Percentiles rank a stretch among this genome's conserved stretches.
phyloP scores from a whole-genome alignment of 2,329 filamentous ascomycete genomes.

The Gaeumannomyces sp. region DNA sequence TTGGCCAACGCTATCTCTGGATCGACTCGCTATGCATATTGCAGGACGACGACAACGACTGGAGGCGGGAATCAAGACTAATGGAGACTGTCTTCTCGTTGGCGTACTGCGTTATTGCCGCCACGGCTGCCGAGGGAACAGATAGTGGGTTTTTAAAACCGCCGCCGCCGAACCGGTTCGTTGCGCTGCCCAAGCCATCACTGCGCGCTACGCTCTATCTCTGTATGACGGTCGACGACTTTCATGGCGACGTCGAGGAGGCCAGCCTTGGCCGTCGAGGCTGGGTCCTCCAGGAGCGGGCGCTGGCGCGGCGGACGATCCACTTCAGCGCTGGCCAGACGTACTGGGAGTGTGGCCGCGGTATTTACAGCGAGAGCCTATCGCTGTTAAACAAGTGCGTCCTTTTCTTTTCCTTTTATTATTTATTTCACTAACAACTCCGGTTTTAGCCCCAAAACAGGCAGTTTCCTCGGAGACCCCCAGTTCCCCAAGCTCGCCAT shows the following conservation, averaged over 20 bases:
- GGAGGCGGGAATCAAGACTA: slow-evolving; percentile 7
- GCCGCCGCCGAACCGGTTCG: not conserved
- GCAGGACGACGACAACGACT: slow-evolving; percentile 10
- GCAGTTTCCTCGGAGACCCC: no score
- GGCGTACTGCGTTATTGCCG: slow-evolving; percentile 7
- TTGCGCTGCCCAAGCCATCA: not conserved
- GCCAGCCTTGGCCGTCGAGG: slow-evolving; percentile 20
- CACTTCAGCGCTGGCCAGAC: slow-evolving; percentile 9
- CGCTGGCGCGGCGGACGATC: slow-evolving; percentile 10
- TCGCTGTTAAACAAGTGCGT: no score
- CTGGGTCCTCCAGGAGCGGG: slow-evolving; percentile 11
- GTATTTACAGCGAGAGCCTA: no score
- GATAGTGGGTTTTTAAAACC: not conserved
- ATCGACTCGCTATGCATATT: slow-evolving; percentile 12
- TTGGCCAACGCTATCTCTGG: slow-evolving; percentile 10
- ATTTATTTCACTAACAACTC: no score
- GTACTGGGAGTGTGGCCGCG: slow-evolving; percentile 9
- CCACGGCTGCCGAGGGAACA: not conserved
- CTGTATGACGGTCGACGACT: slow-evolving; percentile 25
- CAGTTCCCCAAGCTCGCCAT: no score
- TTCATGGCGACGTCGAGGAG: slow-evolving; percentile 25
- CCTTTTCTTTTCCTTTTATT: not conserved
- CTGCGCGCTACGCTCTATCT: not conserved
- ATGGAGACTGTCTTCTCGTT: slow-evolving; percentile 13
- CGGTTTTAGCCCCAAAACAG: no score